Evolutionary conservation across 441 rosid species (phyloP).

Genomic region (Theobroma grandiflorum): DNA sequence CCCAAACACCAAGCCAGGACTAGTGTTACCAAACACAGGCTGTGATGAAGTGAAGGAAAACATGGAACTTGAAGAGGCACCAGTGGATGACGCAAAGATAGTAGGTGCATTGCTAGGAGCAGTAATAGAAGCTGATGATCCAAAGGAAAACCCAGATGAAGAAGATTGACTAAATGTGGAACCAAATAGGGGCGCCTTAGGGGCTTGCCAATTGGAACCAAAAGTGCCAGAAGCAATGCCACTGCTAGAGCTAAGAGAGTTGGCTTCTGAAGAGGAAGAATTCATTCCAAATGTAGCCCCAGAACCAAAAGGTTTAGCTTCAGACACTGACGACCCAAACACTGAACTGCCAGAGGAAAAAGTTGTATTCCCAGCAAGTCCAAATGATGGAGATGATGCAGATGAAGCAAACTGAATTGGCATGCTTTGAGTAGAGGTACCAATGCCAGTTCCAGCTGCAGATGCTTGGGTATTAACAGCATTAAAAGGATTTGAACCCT

Average conservation of each 20-base stretch:
- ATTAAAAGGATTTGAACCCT: constrained; percentile 49
- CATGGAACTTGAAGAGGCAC: constrained; percentile 49
- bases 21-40: constrained; percentile 57
- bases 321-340: constrained; percentile 55
- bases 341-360: constrained; percentile 54
- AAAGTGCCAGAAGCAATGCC: constrained; percentile 47
- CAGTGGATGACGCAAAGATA: constrained; percentile 55
- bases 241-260: constrained; percentile 48
- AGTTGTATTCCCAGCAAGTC: constrained; percentile 48
- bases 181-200: constrained; percentile 50
- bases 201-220: constrained; percentile 67
- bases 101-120: constrained; percentile 39
- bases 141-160: constrained; percentile 52
- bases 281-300: constrained; percentile 54
- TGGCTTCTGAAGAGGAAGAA: constrained; percentile 47
- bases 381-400: constrained; percentile 56
- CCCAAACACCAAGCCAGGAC: constrained; percentile 55
- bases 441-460: constrained; percentile 50
- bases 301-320: constrained; percentile 49
- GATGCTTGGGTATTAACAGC: constrained; percentile 47
- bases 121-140: constrained; percentile 52
- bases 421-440: constrained; percentile 56
- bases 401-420: constrained; percentile 61
- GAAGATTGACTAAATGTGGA: constrained; percentile 48
- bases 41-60: constrained; percentile 56